phyloP scores from a whole-genome alignment of 2,329 filamentous ascomycete species.

The Stagonosporopsis cucurbitacearum region DNA sequence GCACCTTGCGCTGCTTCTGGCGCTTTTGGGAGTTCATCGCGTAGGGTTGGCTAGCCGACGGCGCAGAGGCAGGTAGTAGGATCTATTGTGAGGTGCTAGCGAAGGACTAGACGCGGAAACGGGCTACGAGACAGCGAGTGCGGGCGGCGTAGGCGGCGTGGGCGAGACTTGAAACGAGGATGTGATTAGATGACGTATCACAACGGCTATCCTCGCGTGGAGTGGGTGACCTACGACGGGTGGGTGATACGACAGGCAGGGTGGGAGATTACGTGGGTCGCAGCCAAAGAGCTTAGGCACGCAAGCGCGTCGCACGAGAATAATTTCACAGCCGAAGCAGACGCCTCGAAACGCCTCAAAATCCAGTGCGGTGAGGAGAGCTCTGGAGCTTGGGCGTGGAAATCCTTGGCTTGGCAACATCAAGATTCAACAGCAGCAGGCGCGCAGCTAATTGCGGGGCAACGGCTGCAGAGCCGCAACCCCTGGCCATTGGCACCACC shows the following conservation, averaged over 20 bases:
- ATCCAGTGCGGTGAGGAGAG: slow-evolving; percentile 6
- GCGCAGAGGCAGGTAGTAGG: not conserved
- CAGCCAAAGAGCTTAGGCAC: not conserved
- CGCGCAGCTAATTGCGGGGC: slow-evolving; percentile 13
- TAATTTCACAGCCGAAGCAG: slow-evolving; percentile 1
- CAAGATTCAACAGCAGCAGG: too few species aligned
- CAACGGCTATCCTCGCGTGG: slow-evolving; percentile 10
- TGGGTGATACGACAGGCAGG: not conserved
- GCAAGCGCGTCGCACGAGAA: slow-evolving; percentile 5
- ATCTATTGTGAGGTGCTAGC: not conserved
- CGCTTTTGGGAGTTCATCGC: slow-evolving; percentile 52
- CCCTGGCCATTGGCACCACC: slow-evolving; percentile 9
- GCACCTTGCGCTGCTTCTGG: slow-evolving; percentile 61
- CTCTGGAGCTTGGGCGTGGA: slow-evolving; percentile 18
- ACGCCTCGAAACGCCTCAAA: not conserved
- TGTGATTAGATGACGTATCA: slow-evolving; percentile 15
- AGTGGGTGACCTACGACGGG: not conserved
- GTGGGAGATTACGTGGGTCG: not conserved
- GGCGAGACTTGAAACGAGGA: not conserved
- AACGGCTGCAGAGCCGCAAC: slow-evolving; percentile 13
- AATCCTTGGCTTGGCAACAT: slow-evolving; percentile 9
- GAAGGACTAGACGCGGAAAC: not conserved
- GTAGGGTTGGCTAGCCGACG: slow-evolving; percentile 5
- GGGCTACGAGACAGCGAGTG: not conserved
- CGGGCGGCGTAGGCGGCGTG: slow-evolving; percentile 1